Base-by-base conservation (phyloP, 768 basidiomycete genomes). In the Podaxis carcinomalis region DNA sequence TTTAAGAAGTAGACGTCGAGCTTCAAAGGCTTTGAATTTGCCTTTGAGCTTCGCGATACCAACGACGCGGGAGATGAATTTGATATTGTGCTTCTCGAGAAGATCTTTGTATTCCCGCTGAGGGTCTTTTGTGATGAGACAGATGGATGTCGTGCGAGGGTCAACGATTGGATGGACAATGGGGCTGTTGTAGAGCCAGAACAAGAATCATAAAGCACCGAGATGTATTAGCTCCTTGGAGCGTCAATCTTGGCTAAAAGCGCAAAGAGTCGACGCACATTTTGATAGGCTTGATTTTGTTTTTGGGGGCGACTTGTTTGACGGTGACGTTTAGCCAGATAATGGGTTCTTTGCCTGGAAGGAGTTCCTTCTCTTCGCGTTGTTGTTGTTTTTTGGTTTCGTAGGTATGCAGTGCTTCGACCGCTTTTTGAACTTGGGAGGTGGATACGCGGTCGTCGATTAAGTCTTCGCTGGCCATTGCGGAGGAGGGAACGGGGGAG, bases 71-170 rank as follows among this genome's bases (percentile, higher is more conserved):
- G 85, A 88, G 69, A 99, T 89, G 66, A 98, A 99, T 67, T 89
- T 90, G 78, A 99, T 86, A 53, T 85, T 81, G 49, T 91, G 78
- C 52, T 76, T 74, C 51, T 86, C 87, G 6, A 99, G 79, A 10
- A 97, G 87, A 70, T 96, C 93, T 73, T 99, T 99, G 81, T 98
- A 99, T 70, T 93, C 83, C 49, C 96, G 80, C 68, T 98, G 96
- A 1, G 96, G 96, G 72, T 96, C 93, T 75, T 98, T 98, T 54
- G 90, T 90, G 73, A 99, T 89, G 54, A 99, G 80, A 73, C 95
- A 98, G 54, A 99, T 81, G 9, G 89, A 74, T 5, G 85, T 86
- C 13, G 82, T 86, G 54, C 90, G 86, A 11, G 90, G 96, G 78
- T 92, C 95, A 68, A 92, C 84, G 63, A 93, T 74, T 35, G 90